Conservation (phyloP, 2,329 filamentous ascomycete genomes). For the Gnomoniopsis smithogilvyi region DNA sequence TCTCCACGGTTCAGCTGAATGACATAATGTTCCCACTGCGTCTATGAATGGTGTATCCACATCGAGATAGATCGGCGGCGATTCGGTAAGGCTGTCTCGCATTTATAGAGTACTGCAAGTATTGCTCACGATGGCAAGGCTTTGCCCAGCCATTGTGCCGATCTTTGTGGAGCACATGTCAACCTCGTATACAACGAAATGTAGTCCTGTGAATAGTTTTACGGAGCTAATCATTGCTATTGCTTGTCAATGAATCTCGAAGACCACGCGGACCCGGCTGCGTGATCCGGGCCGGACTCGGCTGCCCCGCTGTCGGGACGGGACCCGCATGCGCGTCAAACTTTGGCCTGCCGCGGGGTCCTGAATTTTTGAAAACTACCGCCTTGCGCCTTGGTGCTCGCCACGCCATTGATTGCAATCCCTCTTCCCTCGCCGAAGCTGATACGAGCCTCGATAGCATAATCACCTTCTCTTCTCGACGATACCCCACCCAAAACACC, state of each 20-base stretch:
- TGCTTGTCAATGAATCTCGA: too few species aligned
- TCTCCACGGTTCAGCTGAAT: background rate
- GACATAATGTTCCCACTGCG: background rate
- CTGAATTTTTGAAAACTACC: background rate
- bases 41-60: background rate
- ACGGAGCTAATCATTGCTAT: too few species aligned
- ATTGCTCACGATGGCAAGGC: background rate
- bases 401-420: background rate
- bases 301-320: too few species aligned
- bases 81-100: background rate
- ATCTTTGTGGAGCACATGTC: too few species aligned
- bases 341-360: background rate
- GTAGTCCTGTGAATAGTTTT: too few species aligned
- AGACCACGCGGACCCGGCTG: too few species aligned
- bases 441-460: background rate
- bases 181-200: too few species aligned
- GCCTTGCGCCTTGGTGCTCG: background rate
- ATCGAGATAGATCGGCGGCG: background rate
- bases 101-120: too few species aligned
- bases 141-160: too few species aligned
- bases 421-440: background rate
- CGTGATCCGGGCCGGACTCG: too few species aligned
- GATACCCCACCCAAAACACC: background rate
- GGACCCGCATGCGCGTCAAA: background rate
- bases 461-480: background rate